These are phyloP conservation scores for Globisporangium abappressorium DNA, from an alignment of 352 stramenopile species.

Conservation along the genomic window DNA sequence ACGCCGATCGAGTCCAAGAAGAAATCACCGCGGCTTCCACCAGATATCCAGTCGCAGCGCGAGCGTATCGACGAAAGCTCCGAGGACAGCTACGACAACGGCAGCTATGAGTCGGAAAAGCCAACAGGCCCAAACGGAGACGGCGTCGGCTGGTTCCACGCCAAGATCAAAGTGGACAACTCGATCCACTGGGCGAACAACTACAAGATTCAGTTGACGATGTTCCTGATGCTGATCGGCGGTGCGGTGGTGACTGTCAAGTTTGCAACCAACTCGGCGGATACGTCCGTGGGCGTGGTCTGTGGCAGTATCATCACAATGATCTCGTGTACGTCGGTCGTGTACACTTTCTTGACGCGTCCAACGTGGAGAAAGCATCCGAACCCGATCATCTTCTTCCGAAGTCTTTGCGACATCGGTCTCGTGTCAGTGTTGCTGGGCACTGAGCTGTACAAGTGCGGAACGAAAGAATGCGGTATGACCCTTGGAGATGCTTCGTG, in stretches of 20 bases:
- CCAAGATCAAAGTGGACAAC: constrained; percentile 84
- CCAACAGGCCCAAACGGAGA: constrained; percentile 44
- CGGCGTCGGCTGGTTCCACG: constrained; percentile 81
- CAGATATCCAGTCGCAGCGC: constrained; percentile 24
- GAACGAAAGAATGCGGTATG: constrained; percentile 30
- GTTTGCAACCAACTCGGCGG: constrained; percentile 53
- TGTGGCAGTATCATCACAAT: constrained; percentile 77
- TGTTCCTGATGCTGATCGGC: constrained; percentile 72
- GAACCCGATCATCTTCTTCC: constrained; percentile 87
- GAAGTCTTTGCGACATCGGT: constrained; percentile 77
- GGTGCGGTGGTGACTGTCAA: constrained; percentile 53
- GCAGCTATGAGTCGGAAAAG: constrained; percentile 66
- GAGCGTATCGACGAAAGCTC: constrained; percentile 65
- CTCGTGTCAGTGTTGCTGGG: constrained; percentile 75
- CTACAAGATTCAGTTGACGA: constrained; percentile 81
- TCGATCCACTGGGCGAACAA: constrained; percentile 87
- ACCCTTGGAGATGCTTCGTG: constrained; percentile 47
- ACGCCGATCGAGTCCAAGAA: constrained; percentile 54
- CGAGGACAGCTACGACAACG: constrained; percentile 72
- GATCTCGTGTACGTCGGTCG: constrained; percentile 60
- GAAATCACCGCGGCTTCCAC: constrained; percentile 11
- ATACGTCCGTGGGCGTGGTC: constrained; percentile 67
- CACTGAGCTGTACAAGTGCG: constrained; percentile 83
- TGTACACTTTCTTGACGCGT: constrained; percentile 79
- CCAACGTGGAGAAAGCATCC: constrained; percentile 83